These are phyloP conservation scores for Corchorus capsularis DNA, from an alignment of 345 rosid species.

Conservation along the genomic window DNA sequence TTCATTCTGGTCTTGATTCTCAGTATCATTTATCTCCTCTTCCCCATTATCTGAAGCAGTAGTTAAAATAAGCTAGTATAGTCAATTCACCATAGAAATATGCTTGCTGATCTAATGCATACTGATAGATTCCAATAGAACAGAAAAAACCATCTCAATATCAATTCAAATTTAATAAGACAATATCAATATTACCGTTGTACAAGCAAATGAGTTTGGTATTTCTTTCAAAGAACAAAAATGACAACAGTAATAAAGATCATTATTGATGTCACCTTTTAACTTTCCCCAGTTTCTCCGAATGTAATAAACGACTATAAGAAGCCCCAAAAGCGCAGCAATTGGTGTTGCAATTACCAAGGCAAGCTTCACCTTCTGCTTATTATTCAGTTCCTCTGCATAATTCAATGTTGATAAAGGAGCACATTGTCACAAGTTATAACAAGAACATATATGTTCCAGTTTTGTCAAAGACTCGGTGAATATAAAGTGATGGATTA, in stretches of 20 bases:
- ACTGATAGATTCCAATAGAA: too few species aligned
- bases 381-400: not conserved
- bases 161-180: too few species aligned
- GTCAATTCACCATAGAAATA: too few species aligned
- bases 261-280: not conserved
- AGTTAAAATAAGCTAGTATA: not conserved
- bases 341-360: not conserved
- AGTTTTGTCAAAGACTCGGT: too few species aligned
- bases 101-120: too few species aligned
- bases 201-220: not conserved
- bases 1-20: constrained; percentile 1
- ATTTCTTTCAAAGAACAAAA: too few species aligned
- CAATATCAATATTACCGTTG: not conserved
- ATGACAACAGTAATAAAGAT: not conserved
- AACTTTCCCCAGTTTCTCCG: not conserved
- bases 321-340: not conserved
- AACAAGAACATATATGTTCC: not conserved
- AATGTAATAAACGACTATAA: not conserved
- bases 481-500: too few species aligned
- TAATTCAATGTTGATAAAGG: not conserved
- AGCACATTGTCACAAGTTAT: not conserved
- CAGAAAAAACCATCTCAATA: too few species aligned
- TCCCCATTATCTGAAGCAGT: not conserved
- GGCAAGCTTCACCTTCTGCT: not conserved
- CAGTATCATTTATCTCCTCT: not conserved